phyloP scores from a whole-genome alignment of 2,329 filamentous ascomycete genomes.

The Aspergillus sp. region DNA sequence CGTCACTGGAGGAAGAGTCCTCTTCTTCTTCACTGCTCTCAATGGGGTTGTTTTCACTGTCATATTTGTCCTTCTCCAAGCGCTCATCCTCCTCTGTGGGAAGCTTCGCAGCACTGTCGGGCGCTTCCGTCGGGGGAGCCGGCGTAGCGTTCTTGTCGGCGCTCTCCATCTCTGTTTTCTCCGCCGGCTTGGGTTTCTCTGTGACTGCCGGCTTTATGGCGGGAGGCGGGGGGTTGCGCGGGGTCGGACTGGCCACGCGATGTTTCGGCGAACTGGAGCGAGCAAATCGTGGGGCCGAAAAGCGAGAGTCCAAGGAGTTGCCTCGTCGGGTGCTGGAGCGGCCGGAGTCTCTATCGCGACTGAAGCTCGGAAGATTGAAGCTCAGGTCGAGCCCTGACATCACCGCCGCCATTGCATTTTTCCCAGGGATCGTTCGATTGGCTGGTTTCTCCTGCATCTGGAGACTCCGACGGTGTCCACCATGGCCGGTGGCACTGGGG shows the following conservation, averaged over 20 bases:
- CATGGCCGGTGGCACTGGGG: conserved; percentile 11
- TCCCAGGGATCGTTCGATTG: conserved; percentile 22
- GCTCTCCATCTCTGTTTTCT: conserved; percentile 47
- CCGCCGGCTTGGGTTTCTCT: conserved; percentile 58
- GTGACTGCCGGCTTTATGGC: conserved; percentile 48
- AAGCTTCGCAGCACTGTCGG: conserved; percentile 34
- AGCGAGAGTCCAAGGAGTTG: conserved; percentile 36
- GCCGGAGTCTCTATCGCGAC: conserved; percentile 34
- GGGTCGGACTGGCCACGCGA: conserved; percentile 51
- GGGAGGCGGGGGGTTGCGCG: conserved; percentile 39
- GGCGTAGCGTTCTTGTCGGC: conserved; percentile 53
- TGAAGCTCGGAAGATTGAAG: conserved; percentile 32
- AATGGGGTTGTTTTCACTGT: conserved; percentile 61
- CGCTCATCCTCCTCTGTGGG: conserved; percentile 52
- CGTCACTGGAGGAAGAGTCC: conserved; percentile 59
- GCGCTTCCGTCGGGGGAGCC: conserved; percentile 11
- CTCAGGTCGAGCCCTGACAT: conserved; percentile 41
- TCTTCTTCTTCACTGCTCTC: conserved; percentile 63
- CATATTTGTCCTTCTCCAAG: conserved; percentile 67
- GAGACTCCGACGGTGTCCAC: conserved; percentile 43
- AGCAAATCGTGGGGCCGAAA: conserved; percentile 17
- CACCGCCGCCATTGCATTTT: conserved; percentile 47
- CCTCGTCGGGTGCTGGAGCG: conserved; percentile 41
- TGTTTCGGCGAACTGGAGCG: conserved; percentile 37
- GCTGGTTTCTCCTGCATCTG: conserved; percentile 35